phyloP scores from a whole-genome alignment of 2,329 filamentous ascomycete genomes.

The Aspergillus caelatus region DNA sequence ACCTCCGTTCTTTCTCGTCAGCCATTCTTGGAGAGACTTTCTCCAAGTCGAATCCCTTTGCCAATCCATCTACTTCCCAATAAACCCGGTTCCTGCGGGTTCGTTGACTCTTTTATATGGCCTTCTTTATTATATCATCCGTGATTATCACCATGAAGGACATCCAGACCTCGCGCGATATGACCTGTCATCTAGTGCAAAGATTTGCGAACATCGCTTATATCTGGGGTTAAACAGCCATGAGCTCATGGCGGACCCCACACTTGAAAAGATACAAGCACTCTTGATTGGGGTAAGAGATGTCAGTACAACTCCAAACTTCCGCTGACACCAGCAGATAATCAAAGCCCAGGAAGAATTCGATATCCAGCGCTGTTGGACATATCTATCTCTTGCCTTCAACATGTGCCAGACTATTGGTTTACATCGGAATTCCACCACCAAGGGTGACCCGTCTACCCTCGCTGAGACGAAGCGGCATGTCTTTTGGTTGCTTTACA shows the following conservation, averaged over 20 bases:
- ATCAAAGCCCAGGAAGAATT: conserved; percentile 32
- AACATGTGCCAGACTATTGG: conserved; percentile 29
- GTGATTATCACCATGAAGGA: conserved; percentile 28
- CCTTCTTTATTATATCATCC: conserved; percentile 28
- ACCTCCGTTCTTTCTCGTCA: conserved; percentile 30
- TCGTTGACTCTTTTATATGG: conserved; percentile 27
- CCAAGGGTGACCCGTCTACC: conserved; percentile 16
- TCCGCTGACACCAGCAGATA: conserved; percentile 18
- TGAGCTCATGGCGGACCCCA: conserved; percentile 25
- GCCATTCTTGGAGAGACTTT: conserved; percentile 28
- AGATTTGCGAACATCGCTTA: conserved; percentile 22
- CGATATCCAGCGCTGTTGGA: conserved; percentile 29
- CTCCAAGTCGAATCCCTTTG: conserved; percentile 24
- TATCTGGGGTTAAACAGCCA: conserved; percentile 18
- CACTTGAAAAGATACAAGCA: conserved; percentile 28
- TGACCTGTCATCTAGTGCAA: conserved; percentile 17
- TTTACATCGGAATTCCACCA: conserved; percentile 21
- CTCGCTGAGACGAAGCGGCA: conserved; percentile 26
- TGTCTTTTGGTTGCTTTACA: conserved; percentile 30
- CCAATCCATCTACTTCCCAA: conserved; percentile 28
- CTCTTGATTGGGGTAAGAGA: conserved; percentile 23
- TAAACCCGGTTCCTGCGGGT: conserved; percentile 23
- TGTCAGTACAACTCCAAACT: background rate
- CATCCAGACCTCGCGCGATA: conserved; percentile 20
- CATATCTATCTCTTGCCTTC: conserved; percentile 27